Evolutionary conservation across 169 alveolate species (phyloP).

Genomic region (Plasmodium chabaudi): DNA sequence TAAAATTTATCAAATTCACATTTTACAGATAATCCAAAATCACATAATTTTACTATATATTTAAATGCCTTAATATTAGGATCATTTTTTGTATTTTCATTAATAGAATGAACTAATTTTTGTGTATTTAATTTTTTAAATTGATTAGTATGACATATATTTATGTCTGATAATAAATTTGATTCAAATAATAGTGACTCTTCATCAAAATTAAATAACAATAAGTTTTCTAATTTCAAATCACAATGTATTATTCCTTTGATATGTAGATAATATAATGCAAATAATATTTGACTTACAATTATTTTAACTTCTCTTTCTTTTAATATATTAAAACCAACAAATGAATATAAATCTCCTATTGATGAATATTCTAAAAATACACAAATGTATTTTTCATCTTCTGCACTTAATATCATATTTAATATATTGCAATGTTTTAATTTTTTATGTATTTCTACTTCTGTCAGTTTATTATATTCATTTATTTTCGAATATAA

Average conservation of each 20-base stretch:
- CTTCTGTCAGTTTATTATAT: conserved; percentile 28
- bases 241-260: conserved; percentile 84
- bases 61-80: conserved; percentile 23
- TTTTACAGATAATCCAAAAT: conserved; percentile 69
- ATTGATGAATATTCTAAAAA: conserved; percentile 76
- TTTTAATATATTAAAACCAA: conserved; percentile 54
- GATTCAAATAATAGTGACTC: conserved; percentile 12
- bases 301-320: conserved; percentile 80
- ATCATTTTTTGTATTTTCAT: conserved; percentile 5
- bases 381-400: conserved; percentile 75
- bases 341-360: conserved; percentile 75
- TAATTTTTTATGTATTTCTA: conserved; percentile 64
- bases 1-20: conserved; percentile 58
- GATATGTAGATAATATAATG: conserved; percentile 83
- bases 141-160: background rate
- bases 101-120: conserved; percentile 40
- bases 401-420: conserved; percentile 75
- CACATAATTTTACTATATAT: conserved; percentile 43
- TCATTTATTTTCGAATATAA: conserved; percentile 34
- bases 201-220: conserved; percentile 75
- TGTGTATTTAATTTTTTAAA: conserved; percentile 24
- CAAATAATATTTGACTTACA: conserved; percentile 81
- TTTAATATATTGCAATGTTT: conserved; percentile 61
- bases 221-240: conserved; percentile 85
- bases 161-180: conserved; percentile 7